Evolutionary conservation across 2,329 filamentous ascomycete species (phyloP), one percentile per base, ranked within the genome.

Genomic region (Lachnellula willkommii): DNA sequence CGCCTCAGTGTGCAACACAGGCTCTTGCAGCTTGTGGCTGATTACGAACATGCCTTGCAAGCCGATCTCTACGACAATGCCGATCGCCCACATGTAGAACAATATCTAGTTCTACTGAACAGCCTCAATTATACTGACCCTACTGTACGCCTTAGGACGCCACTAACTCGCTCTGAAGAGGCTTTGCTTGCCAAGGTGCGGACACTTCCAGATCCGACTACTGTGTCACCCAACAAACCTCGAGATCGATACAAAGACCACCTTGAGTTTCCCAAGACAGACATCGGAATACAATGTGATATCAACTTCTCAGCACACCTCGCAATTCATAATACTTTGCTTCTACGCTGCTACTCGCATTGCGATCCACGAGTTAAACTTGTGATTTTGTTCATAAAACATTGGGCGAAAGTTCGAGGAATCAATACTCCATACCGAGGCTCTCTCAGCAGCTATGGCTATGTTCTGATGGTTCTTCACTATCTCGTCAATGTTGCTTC

Each of bases 231-330:
- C 12, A 66, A 79, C 65, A 78, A 80, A 59, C 74, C 79, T 5
- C 75, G 75, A 55, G 78, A 84, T 61, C 75, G 74, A 32, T 81
- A 80, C 67, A 74, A 73, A 56, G 80, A 85, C 64, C 75, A 76
- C 24, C 79, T 95, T 2, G 90, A 94, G 69, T 93, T 93, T 56
- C 88, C 89, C 5, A 89, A 89, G 66, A 75, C 77, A 8, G 86
- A 85, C 4, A 81, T 87, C 28, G 90, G 90, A n/a, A 88, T 93
- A 14, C 89, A 92, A 68, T 94, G 89, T 69, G 90, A 96, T 68
- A 90, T 96, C 76, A 95, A 95, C 71, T 96, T 96, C 69, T 88
- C 88, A 1, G 91, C 91, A 17, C 84, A 89, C 46, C 80, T 96
- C 3, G 90, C 87, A 1, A 77, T 95, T 3, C 87, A 94, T 62